These are phyloP conservation scores for Mitragyna speciosa DNA, from an alignment of 257 asterid genomes.

Conservation along the genomic window DNA sequence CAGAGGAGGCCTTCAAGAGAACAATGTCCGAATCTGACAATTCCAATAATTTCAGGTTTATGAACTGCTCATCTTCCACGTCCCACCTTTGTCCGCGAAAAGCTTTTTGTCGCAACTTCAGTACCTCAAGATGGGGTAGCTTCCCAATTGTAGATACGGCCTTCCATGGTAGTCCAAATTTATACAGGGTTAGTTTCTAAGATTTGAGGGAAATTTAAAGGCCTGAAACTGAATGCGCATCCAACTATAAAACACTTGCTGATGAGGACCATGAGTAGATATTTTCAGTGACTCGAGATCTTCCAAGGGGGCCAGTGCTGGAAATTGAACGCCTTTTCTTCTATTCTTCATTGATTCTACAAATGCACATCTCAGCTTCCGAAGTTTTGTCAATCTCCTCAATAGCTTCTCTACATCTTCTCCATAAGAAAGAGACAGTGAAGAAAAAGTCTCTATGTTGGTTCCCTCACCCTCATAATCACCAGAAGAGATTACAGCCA, in stretches of 20 bases:
- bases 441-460: not conserved
- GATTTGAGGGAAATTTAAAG: not conserved
- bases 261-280: not conserved
- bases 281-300: not conserved
- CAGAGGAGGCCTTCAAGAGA: not conserved
- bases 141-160: not conserved
- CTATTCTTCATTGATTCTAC: not conserved
- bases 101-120: not conserved
- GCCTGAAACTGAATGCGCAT: not conserved
- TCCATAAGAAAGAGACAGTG: not conserved
- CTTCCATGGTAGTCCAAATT: conserved; percentile 1
- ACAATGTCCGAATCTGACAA: not conserved
- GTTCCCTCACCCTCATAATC: not conserved
- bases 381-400: not conserved
- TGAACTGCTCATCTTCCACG: not conserved
- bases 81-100: not conserved
- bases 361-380: not conserved
- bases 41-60: conserved; percentile 7
- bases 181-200: not conserved
- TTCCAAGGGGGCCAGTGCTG: not conserved
- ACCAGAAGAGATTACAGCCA: not conserved
- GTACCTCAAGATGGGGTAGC: conserved; percentile 10
- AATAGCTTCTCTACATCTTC: not conserved
- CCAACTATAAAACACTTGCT: not conserved
- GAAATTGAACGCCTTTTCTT: not conserved